Evolutionary conservation across 192 early-diverging fungal genomes (phyloP), one percentile per base, ranked within the genome.

Genomic region (Blastocladiella britannica): DNA sequence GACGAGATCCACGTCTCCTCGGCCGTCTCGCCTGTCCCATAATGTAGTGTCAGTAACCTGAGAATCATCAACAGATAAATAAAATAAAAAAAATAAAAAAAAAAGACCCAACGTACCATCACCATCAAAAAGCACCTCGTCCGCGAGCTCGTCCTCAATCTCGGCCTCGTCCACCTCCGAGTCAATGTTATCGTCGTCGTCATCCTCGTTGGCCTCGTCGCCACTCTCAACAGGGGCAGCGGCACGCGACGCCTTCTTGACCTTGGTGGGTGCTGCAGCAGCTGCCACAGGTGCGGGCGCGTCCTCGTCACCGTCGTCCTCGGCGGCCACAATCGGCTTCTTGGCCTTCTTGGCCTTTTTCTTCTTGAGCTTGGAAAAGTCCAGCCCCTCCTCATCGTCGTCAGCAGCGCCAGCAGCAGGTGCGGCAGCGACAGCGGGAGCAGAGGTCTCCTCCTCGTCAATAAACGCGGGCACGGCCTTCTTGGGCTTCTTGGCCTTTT

Each of bases 1-100:
- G 81, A 75, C 56, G 78, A 83, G 24, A 89, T 63, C 94, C 94
- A 98, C n/a, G 84, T 63, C 60, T 87, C 87, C 56, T 72, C 77
- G 20, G 70, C 57, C 4, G 64, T 55, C 84, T 82, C 55, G 71
- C 67, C 78, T 82, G 84, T 65, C 63, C 66, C 65, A 79, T 88
- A 70, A 83, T 87, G 70, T 86, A 86, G 56, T 77, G 75, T 65
- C 72, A 62, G 26, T 75, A 82, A 26, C 80, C 81, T 62, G 84
- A 82, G 57, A 24, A 52, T 27, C 8, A 58, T 30, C 29, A 7
- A 59, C 26, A 55, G 25, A 20, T 0, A 1, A 1, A 7, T 22
- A 54, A 53, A 52, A 3, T 8, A 53, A 55, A 8, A 54, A 2
- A 8, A 25, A 6, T 25, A 25, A 37, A 23, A 53, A 59, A 18